Percentiles rank a stretch among this genome's conserved stretches.
Evolutionary conservation across 495 filamentous ascomycete species (phyloP).

Genomic region (Aspergillus wentii): DNA sequence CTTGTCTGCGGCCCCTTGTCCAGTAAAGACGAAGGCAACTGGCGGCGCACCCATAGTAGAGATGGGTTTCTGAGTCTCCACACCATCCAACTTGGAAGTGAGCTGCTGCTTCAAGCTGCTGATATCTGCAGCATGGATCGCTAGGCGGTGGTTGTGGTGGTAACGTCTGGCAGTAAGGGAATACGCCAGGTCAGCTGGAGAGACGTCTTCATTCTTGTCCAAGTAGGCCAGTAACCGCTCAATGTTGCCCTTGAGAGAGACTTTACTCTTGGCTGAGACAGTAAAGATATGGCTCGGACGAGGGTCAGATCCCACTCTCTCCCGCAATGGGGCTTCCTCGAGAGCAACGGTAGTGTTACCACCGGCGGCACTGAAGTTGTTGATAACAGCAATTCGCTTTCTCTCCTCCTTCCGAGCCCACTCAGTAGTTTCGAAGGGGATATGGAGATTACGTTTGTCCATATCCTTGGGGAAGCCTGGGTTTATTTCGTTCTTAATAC

Average conservation of each 20-base stretch:
- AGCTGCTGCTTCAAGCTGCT: background rate
- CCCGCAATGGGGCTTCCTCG: constrained; percentile 14
- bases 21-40: constrained; percentile 62
- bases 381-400: constrained; percentile 20
- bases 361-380: constrained; percentile 34
- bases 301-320: constrained; percentile 3
- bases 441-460: constrained; percentile 22
- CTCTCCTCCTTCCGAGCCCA: constrained; percentile 15
- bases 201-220: constrained; percentile 37
- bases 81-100: background rate
- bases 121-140: constrained; percentile 4
- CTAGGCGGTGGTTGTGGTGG: constrained; percentile 55
- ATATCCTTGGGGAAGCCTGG: constrained; percentile 18
- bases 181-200: constrained; percentile 56
- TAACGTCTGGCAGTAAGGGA: constrained; percentile 68
- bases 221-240: constrained; percentile 36
- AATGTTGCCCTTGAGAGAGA: constrained; percentile 26
- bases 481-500: constrained; percentile 43
- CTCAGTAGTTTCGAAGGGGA: constrained; percentile 21
- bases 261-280: constrained; percentile 18
- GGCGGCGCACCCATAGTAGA: constrained; percentile 4
- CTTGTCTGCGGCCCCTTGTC: constrained; percentile 60
- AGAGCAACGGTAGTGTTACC: constrained; percentile 29
- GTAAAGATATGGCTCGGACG: constrained; percentile 18
- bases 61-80: background rate